Evolutionary conservation across 306 rosid genomes (phyloP), one percentile per base, ranked within the genome.

Genomic region (Prunus dulcis): DNA sequence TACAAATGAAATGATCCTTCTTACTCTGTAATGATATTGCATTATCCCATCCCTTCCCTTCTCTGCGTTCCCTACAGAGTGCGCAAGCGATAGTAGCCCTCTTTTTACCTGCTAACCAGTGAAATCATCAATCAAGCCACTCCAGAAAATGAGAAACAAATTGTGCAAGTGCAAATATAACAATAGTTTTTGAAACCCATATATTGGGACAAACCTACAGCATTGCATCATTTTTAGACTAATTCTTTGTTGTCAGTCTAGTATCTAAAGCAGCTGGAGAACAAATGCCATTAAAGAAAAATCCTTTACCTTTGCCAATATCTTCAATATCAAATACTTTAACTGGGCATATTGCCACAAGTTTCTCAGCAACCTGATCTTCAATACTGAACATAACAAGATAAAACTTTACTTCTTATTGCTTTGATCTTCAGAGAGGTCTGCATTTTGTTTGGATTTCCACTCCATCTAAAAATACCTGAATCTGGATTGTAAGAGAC

Each of bases 11-110:
- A 86, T 95, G 98, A 84, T 89, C 84, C 76, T 92, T 95, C 41
- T 88, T 93, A 15, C 98, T 97, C 5, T 85, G 93, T 51, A 95
- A 32, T 49, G 97, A 74, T 50, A 95, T 86, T 0, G 90, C 90
- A 46, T 95, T 89, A 80, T 90, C 95, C 98, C 98, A 89, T 69
- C 84, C 90, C 71, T 89, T 74, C 22, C 90, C 98, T 15, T 86
- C 98, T 89, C 96, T 88, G 85, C 98, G 92, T 82, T 95, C 98
- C 86, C 98, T 88, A 78, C 97, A 95, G 28, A 92, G 82, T 77
- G 83, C 75, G 97, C 78, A 85, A 53, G 84, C 88, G 60, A 86
- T 96, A 8, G 64, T 88, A 58, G 96, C 93, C 86, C 83, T 92
- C 81, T 77, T 90, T 80, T 61, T 88, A 63, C 96, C 98, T 95